phyloP scores from a whole-genome alignment of 345 rosid species.

The Iberis pinnata region DNA sequence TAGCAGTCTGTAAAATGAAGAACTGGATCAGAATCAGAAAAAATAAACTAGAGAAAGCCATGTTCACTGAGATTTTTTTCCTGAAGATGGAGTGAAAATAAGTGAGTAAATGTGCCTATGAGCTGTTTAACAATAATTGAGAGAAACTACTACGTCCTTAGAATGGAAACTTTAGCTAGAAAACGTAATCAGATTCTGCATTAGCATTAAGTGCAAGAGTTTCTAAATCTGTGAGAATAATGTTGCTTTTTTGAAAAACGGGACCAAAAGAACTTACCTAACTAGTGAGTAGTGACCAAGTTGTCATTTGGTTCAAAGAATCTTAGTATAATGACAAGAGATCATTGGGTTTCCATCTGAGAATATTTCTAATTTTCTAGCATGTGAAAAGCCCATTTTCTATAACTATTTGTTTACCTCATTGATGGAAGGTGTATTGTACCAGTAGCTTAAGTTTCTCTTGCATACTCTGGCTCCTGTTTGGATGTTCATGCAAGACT shows the following conservation, averaged over 20 bases:
- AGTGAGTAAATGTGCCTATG: constrained; percentile 2
- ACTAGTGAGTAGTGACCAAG: not conserved
- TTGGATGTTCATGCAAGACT: too few species aligned
- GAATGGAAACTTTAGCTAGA: constrained; percentile 9
- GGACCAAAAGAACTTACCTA: constrained; percentile 10
- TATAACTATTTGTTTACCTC: too few species aligned
- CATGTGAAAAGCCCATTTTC: not conserved
- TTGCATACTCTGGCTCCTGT: too few species aligned
- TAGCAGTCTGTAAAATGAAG: constrained; percentile 19
- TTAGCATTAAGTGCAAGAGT: constrained; percentile 12
- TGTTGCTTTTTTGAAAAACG: not conserved
- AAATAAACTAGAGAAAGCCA: not conserved
- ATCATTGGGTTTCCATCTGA: constrained; percentile 1
- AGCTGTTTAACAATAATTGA: constrained; percentile 21
- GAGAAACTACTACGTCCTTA: constrained; percentile 15
- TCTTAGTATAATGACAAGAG: not conserved
- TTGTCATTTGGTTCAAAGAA: not conserved
- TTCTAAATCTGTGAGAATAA: constrained; percentile 17
- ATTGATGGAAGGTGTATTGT: too few species aligned
- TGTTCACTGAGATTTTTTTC: constrained; percentile 11
- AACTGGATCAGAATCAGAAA: constrained; percentile 17
- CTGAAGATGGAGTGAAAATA: constrained; percentile 14
- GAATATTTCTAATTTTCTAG: constrained; percentile 15
- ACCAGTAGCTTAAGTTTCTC: too few species aligned
- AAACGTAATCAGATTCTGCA: constrained; percentile 14